Evolutionary conservation across 495 filamentous ascomycete genomes (phyloP), one percentile per base, ranked within the genome.

Genomic region (Aspergillus nidulans): DNA sequence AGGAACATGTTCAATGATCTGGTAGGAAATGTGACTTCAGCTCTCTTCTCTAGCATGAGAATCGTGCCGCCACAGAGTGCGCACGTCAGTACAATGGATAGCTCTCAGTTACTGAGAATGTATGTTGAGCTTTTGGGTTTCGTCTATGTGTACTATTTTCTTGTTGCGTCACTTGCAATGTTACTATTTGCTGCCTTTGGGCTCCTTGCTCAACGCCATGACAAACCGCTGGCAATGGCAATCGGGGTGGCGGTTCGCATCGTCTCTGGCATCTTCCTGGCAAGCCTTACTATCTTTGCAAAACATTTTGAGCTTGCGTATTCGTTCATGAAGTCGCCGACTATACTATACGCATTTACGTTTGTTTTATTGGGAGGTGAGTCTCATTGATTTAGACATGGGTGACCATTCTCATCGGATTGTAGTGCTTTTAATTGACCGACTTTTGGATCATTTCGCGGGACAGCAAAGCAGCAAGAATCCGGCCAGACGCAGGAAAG

Each of bases 71-170:
- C 69, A 9, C 66, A 65, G 10, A 60, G 57, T 15, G 55, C 61
- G 13, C 60, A 73, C 12, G 65, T 64, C 15, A 66, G 54, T 16
- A 63, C 62, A 1, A 58, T 74, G 53, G 59, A 58, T 36, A 69
- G 62, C 26, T 62, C 67, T 32, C 59, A 70, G 52, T 48, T 72
- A 6, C 57, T 76, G 16, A 62, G 62, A 19, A 65, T 72, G 63
- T 76, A 74, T 47, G 67, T 76, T 56, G 66, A 69, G 36, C 50
- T 74, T 1, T 52, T 76, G n/a, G 64, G 59, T 8, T 73, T 76
- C 53, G 71, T 75, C 6, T 76, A 71, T 52, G 59, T 69, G n/a
- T 76, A 72, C 42, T 76, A 69, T 52, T 76, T 76, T 41, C 48
- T 63, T 18, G 70, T 68, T 18, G 68, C 72, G 13, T 67, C 68